A percentile compares a stretch with the other conserved stretches of the same genome.
phyloP scores from a whole-genome alignment of 352 stramenopile genomes.

The Globisporangium heterothallicum region DNA sequence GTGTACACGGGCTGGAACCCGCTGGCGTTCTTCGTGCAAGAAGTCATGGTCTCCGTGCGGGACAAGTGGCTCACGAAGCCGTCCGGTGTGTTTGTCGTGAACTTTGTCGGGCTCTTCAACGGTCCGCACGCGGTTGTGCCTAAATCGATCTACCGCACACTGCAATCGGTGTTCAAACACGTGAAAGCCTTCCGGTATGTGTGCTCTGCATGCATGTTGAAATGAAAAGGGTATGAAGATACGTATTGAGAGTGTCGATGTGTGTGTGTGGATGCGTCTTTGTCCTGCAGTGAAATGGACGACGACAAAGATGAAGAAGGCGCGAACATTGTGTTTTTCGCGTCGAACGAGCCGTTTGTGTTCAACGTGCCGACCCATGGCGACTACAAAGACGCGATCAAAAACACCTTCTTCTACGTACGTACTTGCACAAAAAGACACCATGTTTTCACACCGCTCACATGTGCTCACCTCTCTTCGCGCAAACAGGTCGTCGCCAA shows the following conservation, averaged over 20 bases:
- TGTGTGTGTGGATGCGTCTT: background rate
- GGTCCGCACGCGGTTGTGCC: constrained; percentile 40
- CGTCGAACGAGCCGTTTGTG: constrained; percentile 56
- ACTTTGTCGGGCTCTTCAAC: constrained; percentile 72
- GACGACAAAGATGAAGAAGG: constrained; percentile 28
- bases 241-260: background rate
- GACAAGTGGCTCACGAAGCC: constrained; percentile 44
- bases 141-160: constrained; percentile 63
- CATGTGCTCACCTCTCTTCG: background rate
- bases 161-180: constrained; percentile 60
- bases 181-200: constrained; percentile 54
- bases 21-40: constrained; percentile 61
- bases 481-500: constrained; percentile 3
- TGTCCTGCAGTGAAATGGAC: constrained; percentile 36
- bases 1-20: constrained; percentile 50
- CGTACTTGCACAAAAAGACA: constrained; percentile 1
- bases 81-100: constrained; percentile 62
- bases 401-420: constrained; percentile 60
- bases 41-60: constrained; percentile 41
- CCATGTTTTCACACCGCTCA: background rate
- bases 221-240: too few species aligned
- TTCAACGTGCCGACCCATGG: constrained; percentile 50
- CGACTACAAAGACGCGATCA: constrained; percentile 41
- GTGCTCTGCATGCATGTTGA: too few species aligned
- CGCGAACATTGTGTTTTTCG: constrained; percentile 75